These are phyloP conservation scores for Leccinellum albellum DNA, from an alignment of 768 basidiomycete genomes.

Conservation along the genomic window DNA sequence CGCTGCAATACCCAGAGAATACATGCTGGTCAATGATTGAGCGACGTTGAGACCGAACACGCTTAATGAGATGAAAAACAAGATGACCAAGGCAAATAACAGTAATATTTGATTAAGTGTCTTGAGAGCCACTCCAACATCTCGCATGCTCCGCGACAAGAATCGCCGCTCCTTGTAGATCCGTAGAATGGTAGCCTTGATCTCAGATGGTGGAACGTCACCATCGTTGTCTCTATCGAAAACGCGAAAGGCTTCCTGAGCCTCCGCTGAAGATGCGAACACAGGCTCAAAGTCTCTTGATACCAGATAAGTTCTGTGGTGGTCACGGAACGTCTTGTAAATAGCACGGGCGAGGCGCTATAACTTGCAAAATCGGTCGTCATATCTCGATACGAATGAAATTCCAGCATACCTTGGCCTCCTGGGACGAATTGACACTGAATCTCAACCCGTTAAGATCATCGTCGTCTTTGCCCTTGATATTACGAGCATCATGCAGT, in stretches of 20 bases:
- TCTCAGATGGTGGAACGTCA: slow-evolving; percentile 70
- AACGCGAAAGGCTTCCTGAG: slow-evolving; percentile 66
- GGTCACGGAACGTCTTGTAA: slow-evolving; percentile 56
- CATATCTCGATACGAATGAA: background rate
- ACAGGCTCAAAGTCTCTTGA: slow-evolving; percentile 71
- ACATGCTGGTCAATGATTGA: slow-evolving; percentile 66
- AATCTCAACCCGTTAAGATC: slow-evolving; percentile 43
- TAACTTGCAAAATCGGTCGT: background rate
- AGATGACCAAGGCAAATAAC: slow-evolving; percentile 55
- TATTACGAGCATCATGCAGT: slow-evolving; percentile 72
- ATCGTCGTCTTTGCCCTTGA: slow-evolving; percentile 48
- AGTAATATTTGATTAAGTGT: slow-evolving; percentile 64
- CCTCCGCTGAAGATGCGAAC: slow-evolving; percentile 52
- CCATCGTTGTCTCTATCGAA: slow-evolving; percentile 77
- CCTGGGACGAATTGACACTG: slow-evolving; percentile 53
- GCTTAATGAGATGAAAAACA: slow-evolving; percentile 72
- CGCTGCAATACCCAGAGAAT: slow-evolving; percentile 66
- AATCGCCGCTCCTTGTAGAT: slow-evolving; percentile 78
- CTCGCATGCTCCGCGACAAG: slow-evolving; percentile 72
- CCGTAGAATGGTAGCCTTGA: slow-evolving; percentile 63
- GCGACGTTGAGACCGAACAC: slow-evolving; percentile 67
- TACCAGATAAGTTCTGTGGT: slow-evolving; percentile 55
- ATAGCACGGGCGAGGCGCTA: slow-evolving; percentile 67
- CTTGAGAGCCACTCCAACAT: slow-evolving; percentile 63
- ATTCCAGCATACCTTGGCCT: slow-evolving; percentile 54